phyloP scores from a whole-genome alignment of 768 basidiomycete species.

The Myochromella boudieri region DNA sequence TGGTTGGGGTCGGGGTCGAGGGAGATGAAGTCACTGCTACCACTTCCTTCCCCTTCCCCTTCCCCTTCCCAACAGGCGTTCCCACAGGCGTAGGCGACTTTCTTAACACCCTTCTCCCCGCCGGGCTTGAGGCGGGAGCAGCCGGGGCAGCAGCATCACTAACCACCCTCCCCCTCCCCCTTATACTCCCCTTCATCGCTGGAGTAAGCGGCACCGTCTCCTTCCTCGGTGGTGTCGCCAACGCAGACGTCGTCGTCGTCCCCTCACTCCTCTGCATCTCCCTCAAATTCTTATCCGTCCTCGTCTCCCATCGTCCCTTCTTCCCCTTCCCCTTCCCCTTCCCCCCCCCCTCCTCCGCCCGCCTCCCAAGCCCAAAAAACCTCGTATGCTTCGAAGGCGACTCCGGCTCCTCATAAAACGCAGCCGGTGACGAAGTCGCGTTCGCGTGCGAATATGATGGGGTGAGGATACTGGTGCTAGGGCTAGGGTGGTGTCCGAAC shows the following conservation, averaged over 20 bases:
- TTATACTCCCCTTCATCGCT: constrained; percentile 12
- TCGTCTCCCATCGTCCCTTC: constrained; percentile 19
- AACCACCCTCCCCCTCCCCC: constrained; percentile 16
- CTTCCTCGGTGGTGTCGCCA: neutral
- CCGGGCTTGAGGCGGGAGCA: no score
- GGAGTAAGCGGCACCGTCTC: neutral
- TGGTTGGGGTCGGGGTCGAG: no score
- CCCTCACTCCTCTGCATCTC: constrained; percentile 9
- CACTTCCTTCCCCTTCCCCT: no score
- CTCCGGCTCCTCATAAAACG: neutral
- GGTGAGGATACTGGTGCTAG: no score
- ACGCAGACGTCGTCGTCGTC: neutral
- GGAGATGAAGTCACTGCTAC: no score
- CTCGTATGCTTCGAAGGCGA: no score
- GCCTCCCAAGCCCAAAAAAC: constrained; percentile 1
- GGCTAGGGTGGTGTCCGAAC: constrained; percentile 28
- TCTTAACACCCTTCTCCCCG: no score
- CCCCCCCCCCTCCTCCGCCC: constrained; percentile 7
- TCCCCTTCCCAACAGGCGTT: neutral
- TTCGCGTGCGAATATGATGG: no score
- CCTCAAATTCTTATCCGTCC: constrained; percentile 24
- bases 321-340: constrained; percentile 4
- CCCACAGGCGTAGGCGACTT: neutral
- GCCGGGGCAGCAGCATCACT: constrained; percentile 24
- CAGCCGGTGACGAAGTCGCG: constrained; percentile 7